Evolutionary conservation across 2,329 filamentous ascomycete genomes (phyloP), one percentile per base, ranked within the genome.

Genomic region (Arthrinium puccinioides): DNA sequence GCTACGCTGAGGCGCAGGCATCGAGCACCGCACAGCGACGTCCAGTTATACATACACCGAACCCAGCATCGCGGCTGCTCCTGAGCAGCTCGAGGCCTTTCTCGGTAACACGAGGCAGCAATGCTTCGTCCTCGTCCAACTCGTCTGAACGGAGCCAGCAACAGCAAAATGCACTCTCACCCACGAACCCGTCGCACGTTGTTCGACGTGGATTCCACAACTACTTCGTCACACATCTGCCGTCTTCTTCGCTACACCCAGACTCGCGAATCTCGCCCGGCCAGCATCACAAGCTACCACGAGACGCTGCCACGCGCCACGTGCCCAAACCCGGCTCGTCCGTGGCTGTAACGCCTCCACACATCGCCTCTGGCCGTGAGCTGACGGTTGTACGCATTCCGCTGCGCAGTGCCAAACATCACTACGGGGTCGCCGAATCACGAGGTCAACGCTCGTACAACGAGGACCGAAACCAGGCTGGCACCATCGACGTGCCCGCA

Each of bases 151-250:
- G n/a, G 43, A 34, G 43, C 27, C 29, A 38, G 7, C 38, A 39
- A 28, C 31, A 39, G 9, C 40, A 41, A 11, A 39, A 34, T 23
- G 15, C n/a, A 21, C 38, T 28, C 5, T n/a, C 21, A 14, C 7
- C 20, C 6, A 18, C 37, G 6, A 21, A 41, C 21, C 19, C 44
- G 11, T 38, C 40, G 9, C 48, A 45, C 27, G 34, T 24, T 18
- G 37, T 40, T 20, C 66, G 63, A 36, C 73, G 76, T 32, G 60
- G 62, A 44, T 97, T 97, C 61, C 88, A 96, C 66, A 88, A 94
- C 51, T 97, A 98, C 68, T 98, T 98, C 61, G 87, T 97, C 42
- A 95, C 92, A 8, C 87, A 96, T 59, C 75, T 98, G 2, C 90
- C 92, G 5, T 94, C 88, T 14, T 94, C 88, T 11, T 96, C 89